Conservation (phyloP, 306 rosid species). For the Cucumis hystrix region DNA sequence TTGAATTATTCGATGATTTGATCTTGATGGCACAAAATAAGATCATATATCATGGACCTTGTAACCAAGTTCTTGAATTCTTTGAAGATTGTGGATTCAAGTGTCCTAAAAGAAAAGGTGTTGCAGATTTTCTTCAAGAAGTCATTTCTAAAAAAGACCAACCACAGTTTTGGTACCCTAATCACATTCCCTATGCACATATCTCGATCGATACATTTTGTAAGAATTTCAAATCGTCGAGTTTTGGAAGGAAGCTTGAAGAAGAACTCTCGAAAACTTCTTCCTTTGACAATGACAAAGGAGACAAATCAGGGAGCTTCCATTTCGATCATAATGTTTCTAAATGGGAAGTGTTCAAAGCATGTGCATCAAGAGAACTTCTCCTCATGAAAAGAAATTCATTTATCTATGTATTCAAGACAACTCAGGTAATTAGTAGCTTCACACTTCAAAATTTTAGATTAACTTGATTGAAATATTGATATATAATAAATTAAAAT, state of each 20-base stretch:
- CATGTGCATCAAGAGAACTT: constrained; percentile 29
- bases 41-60: constrained; percentile 36
- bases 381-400: constrained; percentile 36
- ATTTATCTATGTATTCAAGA: constrained; percentile 21
- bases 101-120: constrained; percentile 36
- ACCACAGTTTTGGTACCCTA: constrained; percentile 23
- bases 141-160: constrained; percentile 37
- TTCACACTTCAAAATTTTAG: too few species aligned
- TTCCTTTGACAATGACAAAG: background rate
- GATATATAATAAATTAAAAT: too few species aligned
- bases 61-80: constrained; percentile 22
- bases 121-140: constrained; percentile 37
- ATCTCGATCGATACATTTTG: constrained; percentile 17
- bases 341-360: constrained; percentile 31
- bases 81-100: constrained; percentile 34
- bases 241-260: too few species aligned
- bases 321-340: background rate
- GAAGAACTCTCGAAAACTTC: too few species aligned
- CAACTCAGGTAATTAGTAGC: constrained; percentile 19
- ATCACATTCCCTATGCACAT: constrained; percentile 8
- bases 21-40: constrained; percentile 30
- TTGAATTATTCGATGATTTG: constrained; percentile 37
- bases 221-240: constrained; percentile 6
- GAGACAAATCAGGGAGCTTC: constrained; percentile 7
- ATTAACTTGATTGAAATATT: too few species aligned